phyloP scores from a whole-genome alignment of 495 filamentous ascomycete genomes.

The Bacidia gigantensis region DNA sequence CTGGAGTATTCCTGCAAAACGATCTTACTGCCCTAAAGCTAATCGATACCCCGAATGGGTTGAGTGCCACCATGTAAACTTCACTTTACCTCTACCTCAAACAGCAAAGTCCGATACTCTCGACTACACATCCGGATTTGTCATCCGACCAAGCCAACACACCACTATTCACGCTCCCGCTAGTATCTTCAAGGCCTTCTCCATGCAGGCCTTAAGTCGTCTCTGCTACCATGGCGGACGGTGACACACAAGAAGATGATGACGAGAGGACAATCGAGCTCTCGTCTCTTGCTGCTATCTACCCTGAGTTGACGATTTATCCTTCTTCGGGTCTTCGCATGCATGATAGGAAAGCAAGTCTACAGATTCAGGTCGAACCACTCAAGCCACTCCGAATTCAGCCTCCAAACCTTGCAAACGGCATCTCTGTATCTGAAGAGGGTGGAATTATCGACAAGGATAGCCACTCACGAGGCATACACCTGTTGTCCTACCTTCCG shows the following conservation, averaged over 20 bases:
- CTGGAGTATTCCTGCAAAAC: too few species aligned
- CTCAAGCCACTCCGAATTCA: slow-evolving; percentile 50
- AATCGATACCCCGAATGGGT: too few species aligned
- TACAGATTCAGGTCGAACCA: slow-evolving; percentile 64
- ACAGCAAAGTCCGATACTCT: too few species aligned
- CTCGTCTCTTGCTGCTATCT: slow-evolving; percentile 74
- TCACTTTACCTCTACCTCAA: too few species aligned
- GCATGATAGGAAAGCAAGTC: slow-evolving; percentile 43
- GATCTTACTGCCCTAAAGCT: too few species aligned
- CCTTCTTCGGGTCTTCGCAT: slow-evolving; percentile 19
- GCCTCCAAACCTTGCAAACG: slow-evolving; percentile 40
- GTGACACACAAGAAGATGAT: slow-evolving; percentile 28
- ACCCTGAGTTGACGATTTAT: slow-evolving; percentile 62
- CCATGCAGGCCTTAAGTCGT: background rate
- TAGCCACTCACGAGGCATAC: slow-evolving; percentile 33
- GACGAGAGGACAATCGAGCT: slow-evolving; percentile 71
- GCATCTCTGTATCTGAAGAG: slow-evolving; percentile 12
- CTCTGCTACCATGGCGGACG: slow-evolving; percentile 21
- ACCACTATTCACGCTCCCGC: too few species aligned
- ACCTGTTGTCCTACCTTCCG: slow-evolving; percentile 62
- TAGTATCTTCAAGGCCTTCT: background rate
- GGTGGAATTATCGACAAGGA: slow-evolving; percentile 18
- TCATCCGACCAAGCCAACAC: too few species aligned
- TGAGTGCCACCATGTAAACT: too few species aligned
- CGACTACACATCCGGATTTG: too few species aligned